Conservation (phyloP, 805 yeast genomes). For the Teunomyces panamensis region DNA sequence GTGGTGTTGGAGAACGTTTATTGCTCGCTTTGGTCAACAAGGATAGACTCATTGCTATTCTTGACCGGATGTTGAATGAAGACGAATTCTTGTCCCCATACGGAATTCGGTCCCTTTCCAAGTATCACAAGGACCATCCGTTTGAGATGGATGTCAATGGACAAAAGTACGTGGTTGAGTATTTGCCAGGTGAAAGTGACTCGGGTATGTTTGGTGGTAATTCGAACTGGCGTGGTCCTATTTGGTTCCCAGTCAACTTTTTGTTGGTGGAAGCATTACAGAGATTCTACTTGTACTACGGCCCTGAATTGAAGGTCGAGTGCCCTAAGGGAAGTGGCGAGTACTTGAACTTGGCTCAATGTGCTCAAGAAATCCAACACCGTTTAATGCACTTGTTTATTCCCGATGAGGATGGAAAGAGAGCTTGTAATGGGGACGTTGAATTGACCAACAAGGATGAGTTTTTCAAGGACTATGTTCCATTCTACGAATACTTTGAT, state of each 20-base stretch:
- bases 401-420: conserved; percentile 59
- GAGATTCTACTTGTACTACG: conserved; percentile 84
- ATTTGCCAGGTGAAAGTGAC: conserved; percentile 86
- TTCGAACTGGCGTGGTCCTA: conserved; percentile 97
- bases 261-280: conserved; percentile 82
- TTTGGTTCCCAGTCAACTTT: conserved; percentile 93
- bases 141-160: conserved; percentile 83
- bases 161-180: conserved; percentile 62
- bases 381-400: conserved; percentile 75
- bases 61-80: conserved; percentile 81
- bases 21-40: conserved; percentile 76
- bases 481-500: conserved; percentile 85
- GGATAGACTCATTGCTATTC: conserved; percentile 72
- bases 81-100: conserved; percentile 78
- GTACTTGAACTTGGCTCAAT: conserved; percentile 73
- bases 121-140: conserved; percentile 80
- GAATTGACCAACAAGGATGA: conserved; percentile 56
- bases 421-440: conserved; percentile 78
- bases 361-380: conserved; percentile 87
- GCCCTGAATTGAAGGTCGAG: conserved; percentile 79
- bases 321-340: conserved; percentile 86
- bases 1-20: conserved; percentile 81
- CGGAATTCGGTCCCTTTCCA: conserved; percentile 87
- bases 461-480: conserved; percentile 68
- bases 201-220: conserved; percentile 95